phyloP scores from a whole-genome alignment of 2,329 filamentous ascomycete genomes.

The Alternaria ventricosa region DNA sequence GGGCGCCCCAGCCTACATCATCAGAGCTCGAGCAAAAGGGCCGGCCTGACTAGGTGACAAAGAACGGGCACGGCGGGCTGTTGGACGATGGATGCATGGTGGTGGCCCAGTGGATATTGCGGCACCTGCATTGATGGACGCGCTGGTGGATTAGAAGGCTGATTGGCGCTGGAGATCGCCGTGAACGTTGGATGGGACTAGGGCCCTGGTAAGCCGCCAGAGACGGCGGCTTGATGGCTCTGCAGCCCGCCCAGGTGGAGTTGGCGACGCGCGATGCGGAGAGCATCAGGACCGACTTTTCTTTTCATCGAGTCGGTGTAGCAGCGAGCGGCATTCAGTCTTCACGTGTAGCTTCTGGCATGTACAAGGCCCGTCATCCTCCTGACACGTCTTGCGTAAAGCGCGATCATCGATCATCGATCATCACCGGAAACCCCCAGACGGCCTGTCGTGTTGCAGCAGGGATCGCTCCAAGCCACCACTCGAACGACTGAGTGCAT shows the following conservation, averaged over 20 bases:
- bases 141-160: conserved; percentile 17
- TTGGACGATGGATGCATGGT: conserved; percentile 11
- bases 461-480: conserved; percentile 40
- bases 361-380: background rate
- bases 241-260: conserved; percentile 1
- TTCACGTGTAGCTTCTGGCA: background rate
- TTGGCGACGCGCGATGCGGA: conserved; percentile 6
- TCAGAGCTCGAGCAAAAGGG: background rate
- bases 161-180: conserved; percentile 23
- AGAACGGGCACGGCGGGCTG: conserved; percentile 19
- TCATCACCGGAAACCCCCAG: conserved; percentile 8
- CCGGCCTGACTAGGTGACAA: conserved; percentile 13
- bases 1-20: conserved; percentile 15
- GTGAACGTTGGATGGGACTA: conserved; percentile 26
- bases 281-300: conserved; percentile 5
- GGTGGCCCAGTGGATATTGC: conserved; percentile 26
- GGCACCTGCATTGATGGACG: conserved; percentile 29
- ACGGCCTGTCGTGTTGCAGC: conserved; percentile 17
- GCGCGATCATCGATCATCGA: conserved; percentile 18
- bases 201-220: conserved; percentile 28
- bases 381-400: background rate
- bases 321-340: background rate
- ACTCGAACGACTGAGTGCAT: conserved; percentile 33
- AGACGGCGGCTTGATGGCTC: conserved; percentile 13
- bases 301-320: conserved; percentile 1